Base-by-base conservation (phyloP, 345 rosid species). In the Lumnitzera racemosa region DNA sequence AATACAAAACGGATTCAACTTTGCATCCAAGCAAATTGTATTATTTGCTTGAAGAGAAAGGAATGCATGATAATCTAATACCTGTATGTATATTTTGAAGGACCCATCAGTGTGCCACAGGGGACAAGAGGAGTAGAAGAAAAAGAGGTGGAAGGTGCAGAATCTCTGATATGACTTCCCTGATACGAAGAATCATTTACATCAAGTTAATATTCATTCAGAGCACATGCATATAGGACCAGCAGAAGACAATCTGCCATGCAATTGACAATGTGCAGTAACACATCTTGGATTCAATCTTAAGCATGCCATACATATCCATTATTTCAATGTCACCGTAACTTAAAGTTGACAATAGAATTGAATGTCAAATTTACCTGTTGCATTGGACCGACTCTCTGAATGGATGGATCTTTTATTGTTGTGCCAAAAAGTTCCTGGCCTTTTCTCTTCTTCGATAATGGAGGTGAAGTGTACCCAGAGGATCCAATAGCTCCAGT, bases 401-500 rank as follows among this genome's bases (percentile, higher is more conserved):
- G 84, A 67, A 67, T 46, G 55, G 88, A 73, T 51, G 77, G 67
- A 66, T 90, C 95, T 77, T 88, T 90, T 57, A 72, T 63, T 29
- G 80, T 49, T 61, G 79, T 66, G 64, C 83, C 90, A 64, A 90
- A 86, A 56, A 83, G 75, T 13, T 88, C 98, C 69, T 79, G 94
- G 70, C 89, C 79, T 80, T 90, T 95, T 76, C 92, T 87, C 81
- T 82, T 95, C 68, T 81, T 82, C 24, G 88, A 75, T 53, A 82
- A 73, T 46, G 96, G 94, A 3, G 84, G 70, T 47, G 98, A 82
- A 57, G 87, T 82, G 76, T 72, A 95, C 47, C 98, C 98, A 15
- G 99, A 95, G 56, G 98, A 82, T 50, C 96, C 98, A 69, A 95
- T 78, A 60, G 98, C 98, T 64, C 99, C 99, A 58, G 96, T 90